Evolutionary conservation across 2,329 filamentous ascomycete genomes (phyloP), one percentile per base, ranked within the genome.

Genomic region (Gyromitra esculenta): DNA sequence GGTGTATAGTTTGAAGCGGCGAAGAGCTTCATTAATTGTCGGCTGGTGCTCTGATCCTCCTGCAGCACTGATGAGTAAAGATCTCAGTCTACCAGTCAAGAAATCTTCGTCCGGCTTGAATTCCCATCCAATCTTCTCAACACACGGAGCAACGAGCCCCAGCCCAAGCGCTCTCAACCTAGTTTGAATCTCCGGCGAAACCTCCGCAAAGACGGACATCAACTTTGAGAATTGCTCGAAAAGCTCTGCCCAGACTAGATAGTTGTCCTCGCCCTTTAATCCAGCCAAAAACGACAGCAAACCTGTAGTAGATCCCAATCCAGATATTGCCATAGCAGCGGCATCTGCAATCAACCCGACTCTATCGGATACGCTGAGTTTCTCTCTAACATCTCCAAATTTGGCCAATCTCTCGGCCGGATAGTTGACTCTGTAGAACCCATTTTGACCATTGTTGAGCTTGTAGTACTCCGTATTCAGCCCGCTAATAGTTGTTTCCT

Each of bases 371-470:
- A 91, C 90, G 78, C 88, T 92, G 31, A 99, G 87, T 80, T 90
- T 90, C 80, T 92, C 87, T 15, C 94, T 90, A 80, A 92, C 90
- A 68, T 89, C 88, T 74, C 92, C 92, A 31, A 99, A 89, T 84
- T 93, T 93, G 50, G 88, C 89, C 52, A 99, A 88, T 62, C 95
- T 90, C 78, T 89, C 87, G n/a, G 93, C 90, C 4, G 96, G 93
- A 82, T 98, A 97, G 84, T 97, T 97, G 63, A 95, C 96, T 77
- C 94, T 89, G 85, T 96, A 98, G 84, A 92, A 97, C 35, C 94
- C 95, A 66, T 91, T 94, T 75, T 95, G 92, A 71, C 95, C 90
- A 77, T 91, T 90, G 86, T 99, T 99, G 81, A 99, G 87, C 85
- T 97, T 96, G 86, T 98, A 99, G 83, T 97, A 97, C 50, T 89